These are phyloP conservation scores for Andrographis paniculata DNA, from an alignment of 305 asterid species.

Conservation along the genomic window DNA sequence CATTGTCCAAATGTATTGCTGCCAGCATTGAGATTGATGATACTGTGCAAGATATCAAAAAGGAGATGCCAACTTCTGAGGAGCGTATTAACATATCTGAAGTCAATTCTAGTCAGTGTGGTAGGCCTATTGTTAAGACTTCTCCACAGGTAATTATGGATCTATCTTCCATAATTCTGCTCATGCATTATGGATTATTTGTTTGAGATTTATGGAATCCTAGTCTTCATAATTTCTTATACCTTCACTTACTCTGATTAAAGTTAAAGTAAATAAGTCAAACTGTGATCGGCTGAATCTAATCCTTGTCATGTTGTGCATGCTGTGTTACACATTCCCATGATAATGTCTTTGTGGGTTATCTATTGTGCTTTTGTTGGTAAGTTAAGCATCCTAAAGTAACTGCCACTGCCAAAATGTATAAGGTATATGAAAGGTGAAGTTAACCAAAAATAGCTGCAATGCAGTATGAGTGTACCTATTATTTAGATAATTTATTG, in stretches of 20 bases:
- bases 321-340: slow-evolving; percentile 9
- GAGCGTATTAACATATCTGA: slow-evolving; percentile 29
- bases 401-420: not conserved
- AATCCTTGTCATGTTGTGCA: not conserved
- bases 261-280: no score
- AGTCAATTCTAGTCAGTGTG: slow-evolving; percentile 23
- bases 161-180: slow-evolving; percentile 15
- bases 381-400: not conserved
- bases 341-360: slow-evolving; percentile 8
- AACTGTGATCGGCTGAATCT: not conserved
- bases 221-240: no score
- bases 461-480: slow-evolving; percentile 4
- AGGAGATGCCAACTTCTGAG: slow-evolving; percentile 40
- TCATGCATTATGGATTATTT: slow-evolving; percentile 13
- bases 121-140: slow-evolving; percentile 42
- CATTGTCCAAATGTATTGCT: slow-evolving; percentile 43
- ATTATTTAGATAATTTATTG: slow-evolving; percentile 4
- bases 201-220: slow-evolving; percentile 4
- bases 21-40: slow-evolving; percentile 49
- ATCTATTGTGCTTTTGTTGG: not conserved
- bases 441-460: slow-evolving; percentile 8
- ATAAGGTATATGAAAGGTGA: not conserved
- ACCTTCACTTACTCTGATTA: no score
- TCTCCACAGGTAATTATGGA: slow-evolving; percentile 55
- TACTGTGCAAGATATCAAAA: slow-evolving; percentile 29